Evolutionary conservation across 1,284 basidiomycete species (phyloP), one percentile per base, ranked within the genome.

Genomic region (Paramarasmius palmivorus): DNA sequence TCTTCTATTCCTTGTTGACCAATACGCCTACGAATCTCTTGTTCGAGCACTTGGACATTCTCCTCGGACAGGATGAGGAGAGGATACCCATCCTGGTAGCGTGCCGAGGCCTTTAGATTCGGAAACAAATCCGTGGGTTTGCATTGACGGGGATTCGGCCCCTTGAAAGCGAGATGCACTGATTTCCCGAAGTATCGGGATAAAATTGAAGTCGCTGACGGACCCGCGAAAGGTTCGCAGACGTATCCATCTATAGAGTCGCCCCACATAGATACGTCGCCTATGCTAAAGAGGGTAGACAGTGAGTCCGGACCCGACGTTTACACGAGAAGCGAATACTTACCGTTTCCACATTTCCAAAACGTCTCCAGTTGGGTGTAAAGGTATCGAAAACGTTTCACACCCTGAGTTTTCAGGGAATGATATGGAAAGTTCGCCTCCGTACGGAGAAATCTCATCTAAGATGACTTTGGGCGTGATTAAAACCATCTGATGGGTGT

Each of bases 81-180:
- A 0, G 89, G 88, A 63, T 82, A 91, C 49, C 79, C 84, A 61
- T 92, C 89, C 65, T 90, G 88, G 66, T 82, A 91, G 53, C 76
- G 69, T 4, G 81, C 70, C 14, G 72, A 77, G 14, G 79, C 81
- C 32, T 79, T 70, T 39, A 90, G 70, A 12, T 77, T 63, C 0
- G 88, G 86, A 61, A 83, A 85, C 10, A 71, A 69, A 4, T 56
- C 39, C 1, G 86, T 88, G 4, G 82, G 73, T 14, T 68, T 70
- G 57, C 81, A 79, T 1, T 57, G 56, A 8, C 88, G 82, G 23
- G 74, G 72, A 8, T 73, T 68, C 0, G 80, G 79, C 9, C 89
- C 89, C 63, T 90, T 90, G 70, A 79, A 78, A 39, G 84, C 71
- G 39, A 92, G 73, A 55, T 83, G 75, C 1, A 88, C 87, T 0